Conservation (phyloP, 805 yeast species). For the Grigorovia yakushimaensis region DNA sequence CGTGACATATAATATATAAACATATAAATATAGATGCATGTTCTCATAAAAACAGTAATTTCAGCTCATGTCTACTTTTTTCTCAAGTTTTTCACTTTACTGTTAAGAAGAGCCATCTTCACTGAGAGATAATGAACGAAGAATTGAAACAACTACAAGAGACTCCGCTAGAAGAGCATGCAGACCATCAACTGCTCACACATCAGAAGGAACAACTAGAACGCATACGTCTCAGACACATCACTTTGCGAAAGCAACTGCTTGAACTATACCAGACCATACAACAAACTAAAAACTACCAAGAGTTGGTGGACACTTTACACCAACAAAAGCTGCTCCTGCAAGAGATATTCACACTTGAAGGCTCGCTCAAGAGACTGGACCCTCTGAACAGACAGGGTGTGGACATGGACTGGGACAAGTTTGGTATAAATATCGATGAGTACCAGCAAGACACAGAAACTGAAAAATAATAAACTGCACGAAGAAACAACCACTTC, state of each 20-base stretch:
- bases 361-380: constrained; percentile 10
- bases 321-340: constrained; percentile 17
- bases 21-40: not conserved
- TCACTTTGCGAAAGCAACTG: constrained; percentile 16
- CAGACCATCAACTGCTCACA: constrained; percentile 16
- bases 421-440: constrained; percentile 20
- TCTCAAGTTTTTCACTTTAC: too few relatives aligned
- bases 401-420: constrained; percentile 16
- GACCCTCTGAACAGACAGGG: not conserved
- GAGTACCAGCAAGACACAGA: constrained; percentile 8
- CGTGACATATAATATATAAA: not conserved
- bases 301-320: constrained; percentile 24
- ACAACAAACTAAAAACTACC: constrained; percentile 23
- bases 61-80: too few relatives aligned
- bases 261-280: constrained; percentile 19
- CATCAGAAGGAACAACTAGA: constrained; percentile 18
- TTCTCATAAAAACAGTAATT: too few relatives aligned
- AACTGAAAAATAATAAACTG: not conserved
- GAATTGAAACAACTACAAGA: constrained; percentile 15
- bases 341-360: constrained; percentile 24
- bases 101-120: too few relatives aligned
- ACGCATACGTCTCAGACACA: constrained; percentile 11
- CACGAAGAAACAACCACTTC: too few relatives aligned
- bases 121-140: not conserved
- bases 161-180: constrained; percentile 12